Conservation (phyloP, 257 asterid genomes). For the Vinca minor region DNA sequence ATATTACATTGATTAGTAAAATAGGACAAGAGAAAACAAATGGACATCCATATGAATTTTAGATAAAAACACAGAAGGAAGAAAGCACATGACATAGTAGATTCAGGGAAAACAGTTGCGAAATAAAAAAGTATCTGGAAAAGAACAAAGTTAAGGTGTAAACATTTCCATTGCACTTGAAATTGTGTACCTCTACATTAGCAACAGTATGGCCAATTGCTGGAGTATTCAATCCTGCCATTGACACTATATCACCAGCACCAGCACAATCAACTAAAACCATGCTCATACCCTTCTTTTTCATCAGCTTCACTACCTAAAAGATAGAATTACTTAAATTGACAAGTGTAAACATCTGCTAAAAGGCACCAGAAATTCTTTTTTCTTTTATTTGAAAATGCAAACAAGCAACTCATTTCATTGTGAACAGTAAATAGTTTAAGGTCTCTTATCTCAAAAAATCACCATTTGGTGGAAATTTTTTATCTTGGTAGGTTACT, state of each 20-base stretch:
- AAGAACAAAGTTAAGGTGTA: not conserved
- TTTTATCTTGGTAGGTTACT: too few relatives aligned
- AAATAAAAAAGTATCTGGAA: not conserved
- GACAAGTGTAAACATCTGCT: not conserved
- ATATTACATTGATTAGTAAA: not conserved
- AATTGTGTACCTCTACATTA: conserved; percentile 56
- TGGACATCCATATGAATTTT: not conserved
- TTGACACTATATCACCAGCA: conserved; percentile 91
- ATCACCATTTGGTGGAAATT: too few relatives aligned
- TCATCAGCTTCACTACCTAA: conserved; percentile 89
- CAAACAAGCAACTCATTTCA: not conserved
- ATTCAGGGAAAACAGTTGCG: not conserved
- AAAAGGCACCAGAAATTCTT: not conserved
- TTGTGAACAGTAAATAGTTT: not conserved
- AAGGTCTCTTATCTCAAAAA: conserved; percentile 3
- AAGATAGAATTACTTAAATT: not conserved
- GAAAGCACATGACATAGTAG: not conserved
- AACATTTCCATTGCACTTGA: not conserved
- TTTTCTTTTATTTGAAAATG: not conserved
- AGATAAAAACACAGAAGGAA: not conserved
- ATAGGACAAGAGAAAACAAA: not conserved
- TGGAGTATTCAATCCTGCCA: conserved; percentile 85
- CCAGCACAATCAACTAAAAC: conserved; percentile 81
- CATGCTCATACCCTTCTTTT: conserved; percentile 72
- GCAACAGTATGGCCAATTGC: conserved; percentile 96